A percentile compares a stretch with the other conserved stretches of the same genome.
Conservation (phyloP, 169 alveolate genomes). For the Ichthyophthirius multifiliis region DNA sequence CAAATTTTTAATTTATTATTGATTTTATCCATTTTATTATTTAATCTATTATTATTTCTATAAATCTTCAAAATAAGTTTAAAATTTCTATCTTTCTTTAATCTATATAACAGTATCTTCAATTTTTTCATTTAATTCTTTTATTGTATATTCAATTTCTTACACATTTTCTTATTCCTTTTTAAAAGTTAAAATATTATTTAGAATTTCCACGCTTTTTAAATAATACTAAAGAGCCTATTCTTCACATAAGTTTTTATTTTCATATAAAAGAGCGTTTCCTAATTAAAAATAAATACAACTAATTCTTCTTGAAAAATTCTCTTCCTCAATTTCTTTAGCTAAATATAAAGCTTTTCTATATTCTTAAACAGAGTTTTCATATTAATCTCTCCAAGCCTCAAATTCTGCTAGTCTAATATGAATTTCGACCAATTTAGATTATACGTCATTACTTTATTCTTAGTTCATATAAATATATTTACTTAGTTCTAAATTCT, state of each 20-base stretch:
- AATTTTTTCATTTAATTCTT: too few species aligned
- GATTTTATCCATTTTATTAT: too few species aligned
- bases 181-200: too few species aligned
- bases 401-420: background rate
- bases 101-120: too few species aligned
- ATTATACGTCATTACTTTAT: background rate
- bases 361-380: background rate
- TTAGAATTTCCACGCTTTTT: background rate
- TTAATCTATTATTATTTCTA: too few species aligned
- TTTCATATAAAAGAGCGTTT: background rate
- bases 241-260: conserved; percentile 1
- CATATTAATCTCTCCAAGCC: background rate
- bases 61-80: too few species aligned
- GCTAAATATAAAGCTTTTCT: background rate
- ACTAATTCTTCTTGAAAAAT: background rate
- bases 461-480: too few species aligned
- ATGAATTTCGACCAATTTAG: background rate
- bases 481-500: background rate
- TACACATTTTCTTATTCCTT: too few species aligned
- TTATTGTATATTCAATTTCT: too few species aligned
- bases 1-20: too few species aligned
- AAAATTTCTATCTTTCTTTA: too few species aligned
- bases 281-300: background rate
- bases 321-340: background rate
- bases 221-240: background rate